Percentiles rank a stretch among this genome's conserved stretches.
Evolutionary conservation across 768 basidiomycete genomes (phyloP).

Genomic region (Tylopilus sp.): DNA sequence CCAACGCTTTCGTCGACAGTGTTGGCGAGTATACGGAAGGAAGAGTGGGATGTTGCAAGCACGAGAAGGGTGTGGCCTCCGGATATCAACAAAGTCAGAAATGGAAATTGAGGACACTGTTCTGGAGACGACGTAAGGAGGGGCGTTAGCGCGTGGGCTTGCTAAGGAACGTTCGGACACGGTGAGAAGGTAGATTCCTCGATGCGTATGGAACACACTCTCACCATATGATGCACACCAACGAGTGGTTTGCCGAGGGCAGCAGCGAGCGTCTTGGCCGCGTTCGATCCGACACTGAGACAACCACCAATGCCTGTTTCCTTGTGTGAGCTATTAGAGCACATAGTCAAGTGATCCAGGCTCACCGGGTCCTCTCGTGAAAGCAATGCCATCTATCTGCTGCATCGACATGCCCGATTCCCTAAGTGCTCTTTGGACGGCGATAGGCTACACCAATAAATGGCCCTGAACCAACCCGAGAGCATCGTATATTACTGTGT

Average conservation of each 20-base stretch:
- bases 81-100: slow-evolving; percentile 83
- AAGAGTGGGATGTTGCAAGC: slow-evolving; percentile 54
- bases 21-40: slow-evolving; percentile 70
- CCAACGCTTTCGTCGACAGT: slow-evolving; percentile 77
- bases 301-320: slow-evolving; percentile 72
- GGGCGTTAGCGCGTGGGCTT: slow-evolving; percentile 88
- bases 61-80: slow-evolving; percentile 94
- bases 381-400: slow-evolving; percentile 85
- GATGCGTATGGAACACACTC: slow-evolving; percentile 8
- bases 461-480: not conserved
- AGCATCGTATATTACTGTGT: not conserved
- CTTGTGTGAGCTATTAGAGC: not conserved
- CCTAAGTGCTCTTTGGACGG: slow-evolving; percentile 61
- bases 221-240: slow-evolving; percentile 94
- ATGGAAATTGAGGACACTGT: slow-evolving; percentile 66
- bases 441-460: slow-evolving; percentile 54
- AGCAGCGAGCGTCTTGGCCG: slow-evolving; percentile 84
- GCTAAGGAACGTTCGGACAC: slow-evolving; percentile 41
- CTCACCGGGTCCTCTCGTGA: slow-evolving; percentile 82
- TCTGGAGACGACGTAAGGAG: slow-evolving; percentile 54
- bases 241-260: slow-evolving; percentile 74
- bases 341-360: not conserved
- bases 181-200: not conserved
- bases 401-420: slow-evolving; percentile 57
- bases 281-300: slow-evolving; percentile 72